Evolutionary conservation across 2,329 filamentous ascomycete species (phyloP).

Genomic region (Colletotrichum trifolii): DNA sequence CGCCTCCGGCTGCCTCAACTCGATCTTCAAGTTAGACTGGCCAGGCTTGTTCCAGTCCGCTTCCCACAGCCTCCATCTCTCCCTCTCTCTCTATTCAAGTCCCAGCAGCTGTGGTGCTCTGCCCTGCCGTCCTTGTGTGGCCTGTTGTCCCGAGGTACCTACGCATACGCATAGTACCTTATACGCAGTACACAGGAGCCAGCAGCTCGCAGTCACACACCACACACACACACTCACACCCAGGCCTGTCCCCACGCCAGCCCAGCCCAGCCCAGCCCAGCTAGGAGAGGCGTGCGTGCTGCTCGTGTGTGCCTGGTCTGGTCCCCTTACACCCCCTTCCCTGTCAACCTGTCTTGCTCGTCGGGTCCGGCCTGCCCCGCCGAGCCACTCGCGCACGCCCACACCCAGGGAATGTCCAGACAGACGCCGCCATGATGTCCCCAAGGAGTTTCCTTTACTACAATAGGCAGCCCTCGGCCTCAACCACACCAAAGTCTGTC

Average conservation of each 20-base stretch:
- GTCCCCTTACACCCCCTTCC: slow-evolving; percentile 32
- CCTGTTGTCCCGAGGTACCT: slow-evolving; percentile 23
- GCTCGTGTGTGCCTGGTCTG: slow-evolving; percentile 28
- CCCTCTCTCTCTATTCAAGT: no score
- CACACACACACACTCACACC: neutral
- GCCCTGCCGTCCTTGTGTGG: neutral
- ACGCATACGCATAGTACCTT: neutral
- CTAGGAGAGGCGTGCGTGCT: no score
- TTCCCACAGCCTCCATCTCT: no score
- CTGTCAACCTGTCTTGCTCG: slow-evolving; percentile 36
- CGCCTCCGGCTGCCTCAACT: slow-evolving; percentile 3
- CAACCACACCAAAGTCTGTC: slow-evolving; percentile 17
- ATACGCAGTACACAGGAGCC: neutral
- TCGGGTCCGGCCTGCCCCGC: slow-evolving; percentile 37
- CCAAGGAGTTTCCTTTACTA: slow-evolving; percentile 40
- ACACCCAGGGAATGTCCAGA: slow-evolving; percentile 35
- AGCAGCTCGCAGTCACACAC: no score
- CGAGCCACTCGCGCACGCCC: slow-evolving; percentile 32
- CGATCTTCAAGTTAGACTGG: no score
- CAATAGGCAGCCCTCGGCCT: slow-evolving; percentile 37
- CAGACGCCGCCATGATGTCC: slow-evolving; percentile 38
- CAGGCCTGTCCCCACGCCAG: no score
- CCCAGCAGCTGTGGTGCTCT: neutral
- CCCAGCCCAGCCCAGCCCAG: no score
- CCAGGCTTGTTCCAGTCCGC: no score